Base-by-base conservation (phyloP, 208 protist species). In the Leishmania lainsoni region DNA sequence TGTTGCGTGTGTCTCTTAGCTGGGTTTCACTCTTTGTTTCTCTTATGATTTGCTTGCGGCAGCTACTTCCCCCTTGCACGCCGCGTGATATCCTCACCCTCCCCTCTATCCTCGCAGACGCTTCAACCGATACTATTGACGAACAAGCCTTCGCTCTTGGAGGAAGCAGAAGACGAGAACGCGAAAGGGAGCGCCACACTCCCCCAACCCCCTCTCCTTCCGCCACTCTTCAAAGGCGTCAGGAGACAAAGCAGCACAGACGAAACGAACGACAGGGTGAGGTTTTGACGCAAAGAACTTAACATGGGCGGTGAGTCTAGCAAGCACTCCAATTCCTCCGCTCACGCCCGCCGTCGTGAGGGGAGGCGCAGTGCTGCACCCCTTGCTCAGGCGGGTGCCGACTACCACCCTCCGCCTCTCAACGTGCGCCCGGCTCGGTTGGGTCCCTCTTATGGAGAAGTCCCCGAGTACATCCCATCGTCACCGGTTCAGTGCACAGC, bases 261-360 rank as follows among this genome's bases (percentile, higher is more conserved):
- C 5, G 26, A 58, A 8, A 0, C 12, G 2, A 48, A 8, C 5
- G 20, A 22, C 20, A 8, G 66, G 1, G 66, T 48, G 17, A 6
- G 20, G 35, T 20, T 29, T 49, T 26, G 66, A 39, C 35, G 32
- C 66, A 49, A 0, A 78, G 8, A 39, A 14, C 14, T 12, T 52
- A 80, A 32, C 4, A 87, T 84, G 80, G 80, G 84, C 5, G 65
- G 81, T 0, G 81, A 85, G 9, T 79, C 81, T 0, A 85, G 81
- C 63, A 85, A 85, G 63, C 71, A 81, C 20, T 17, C 72, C 52
- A 59, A 22, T 32, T 5, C 80, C 22, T 54, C 66, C 1, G 32
- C 73, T 56, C 10, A 48, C 45, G 32, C 4, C 42, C 78, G 75
- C 78, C 79, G 39, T 49, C 80, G 59, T 1, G 75, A 85, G 51